Conservation (phyloP, 257 asterid genomes). For the Petunia secreta region DNA sequence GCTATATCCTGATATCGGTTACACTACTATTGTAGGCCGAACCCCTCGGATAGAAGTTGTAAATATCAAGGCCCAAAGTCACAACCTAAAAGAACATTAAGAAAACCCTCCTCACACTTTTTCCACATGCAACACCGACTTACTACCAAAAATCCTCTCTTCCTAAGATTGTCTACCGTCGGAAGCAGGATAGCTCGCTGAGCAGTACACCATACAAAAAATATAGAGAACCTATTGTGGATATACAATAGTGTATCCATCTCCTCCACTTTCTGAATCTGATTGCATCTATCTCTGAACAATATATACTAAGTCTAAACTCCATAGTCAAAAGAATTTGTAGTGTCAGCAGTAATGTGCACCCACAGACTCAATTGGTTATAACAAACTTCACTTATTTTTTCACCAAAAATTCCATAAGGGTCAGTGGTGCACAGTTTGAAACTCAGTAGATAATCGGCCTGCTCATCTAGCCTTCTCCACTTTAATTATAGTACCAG, state of each 20-base stretch:
- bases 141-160: not conserved
- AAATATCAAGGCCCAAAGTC: not conserved
- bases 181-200: not conserved
- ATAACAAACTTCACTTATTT: not conserved
- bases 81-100: not conserved
- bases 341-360: not conserved
- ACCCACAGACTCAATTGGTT: not conserved
- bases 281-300: not conserved
- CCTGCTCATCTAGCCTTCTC: too few relatives aligned
- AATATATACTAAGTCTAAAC: not conserved
- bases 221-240: not conserved
- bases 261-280: not conserved
- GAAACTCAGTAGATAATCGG: too few relatives aligned
- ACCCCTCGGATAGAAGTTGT: not conserved
- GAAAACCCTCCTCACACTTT: not conserved
- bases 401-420: too few relatives aligned
- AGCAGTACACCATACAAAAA: not conserved
- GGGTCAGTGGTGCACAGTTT: too few relatives aligned
- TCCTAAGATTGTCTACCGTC: not conserved
- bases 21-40: not conserved
- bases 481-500: too few relatives aligned
- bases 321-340: conserved; percentile 4
- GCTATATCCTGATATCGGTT: not conserved
- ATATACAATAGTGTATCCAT: not conserved
- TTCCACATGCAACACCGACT: not conserved